These are phyloP conservation scores for Viola pubescens DNA, from an alignment of 441 rosid species.

Conservation along the genomic window DNA sequence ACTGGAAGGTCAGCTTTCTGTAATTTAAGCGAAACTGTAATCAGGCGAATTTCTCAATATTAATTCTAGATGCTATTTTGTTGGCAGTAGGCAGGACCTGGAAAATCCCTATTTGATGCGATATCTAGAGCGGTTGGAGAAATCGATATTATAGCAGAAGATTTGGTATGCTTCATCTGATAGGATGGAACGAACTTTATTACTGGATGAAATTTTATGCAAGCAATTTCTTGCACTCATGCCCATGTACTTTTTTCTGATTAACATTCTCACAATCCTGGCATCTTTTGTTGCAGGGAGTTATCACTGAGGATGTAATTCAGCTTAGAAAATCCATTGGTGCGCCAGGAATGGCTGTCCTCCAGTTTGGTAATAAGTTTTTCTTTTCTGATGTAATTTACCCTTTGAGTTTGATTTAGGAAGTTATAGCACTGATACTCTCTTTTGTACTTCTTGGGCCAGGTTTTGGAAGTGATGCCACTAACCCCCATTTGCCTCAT, in stretches of 20 bases:
- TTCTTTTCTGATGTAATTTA: neutral
- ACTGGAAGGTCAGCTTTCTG: slow-evolving; percentile 65
- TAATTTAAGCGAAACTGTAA: slow-evolving; percentile 15
- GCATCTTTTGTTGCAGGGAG: slow-evolving; percentile 47
- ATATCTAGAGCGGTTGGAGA: slow-evolving; percentile 62
- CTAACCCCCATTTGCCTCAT: slow-evolving; percentile 91
- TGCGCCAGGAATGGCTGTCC: slow-evolving; percentile 98
- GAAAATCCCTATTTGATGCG: slow-evolving; percentile 77
- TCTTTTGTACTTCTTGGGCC: slow-evolving; percentile 16
- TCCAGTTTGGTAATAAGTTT: slow-evolving; percentile 71
- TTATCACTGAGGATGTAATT: slow-evolving; percentile 88
- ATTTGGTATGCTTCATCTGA: slow-evolving; percentile 55
- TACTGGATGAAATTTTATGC: neutral
- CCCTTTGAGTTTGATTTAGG: too few relatives aligned
- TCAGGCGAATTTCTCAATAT: slow-evolving; percentile 19
- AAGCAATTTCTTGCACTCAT: neutral
- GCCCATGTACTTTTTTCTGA: neutral
- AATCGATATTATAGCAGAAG: slow-evolving; percentile 83
- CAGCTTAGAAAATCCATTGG: slow-evolving; percentile 73
- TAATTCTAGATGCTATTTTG: slow-evolving; percentile 25
- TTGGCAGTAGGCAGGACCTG: slow-evolving; percentile 90
- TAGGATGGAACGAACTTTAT: slow-evolving; percentile 7
- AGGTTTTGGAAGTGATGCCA: slow-evolving; percentile 84
- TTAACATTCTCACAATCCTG: neutral
- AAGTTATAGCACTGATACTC: neutral